Percentiles rank a stretch among this genome's conserved stretches.
Conservation (phyloP, 345 rosid species). For the Balakata baccata region DNA sequence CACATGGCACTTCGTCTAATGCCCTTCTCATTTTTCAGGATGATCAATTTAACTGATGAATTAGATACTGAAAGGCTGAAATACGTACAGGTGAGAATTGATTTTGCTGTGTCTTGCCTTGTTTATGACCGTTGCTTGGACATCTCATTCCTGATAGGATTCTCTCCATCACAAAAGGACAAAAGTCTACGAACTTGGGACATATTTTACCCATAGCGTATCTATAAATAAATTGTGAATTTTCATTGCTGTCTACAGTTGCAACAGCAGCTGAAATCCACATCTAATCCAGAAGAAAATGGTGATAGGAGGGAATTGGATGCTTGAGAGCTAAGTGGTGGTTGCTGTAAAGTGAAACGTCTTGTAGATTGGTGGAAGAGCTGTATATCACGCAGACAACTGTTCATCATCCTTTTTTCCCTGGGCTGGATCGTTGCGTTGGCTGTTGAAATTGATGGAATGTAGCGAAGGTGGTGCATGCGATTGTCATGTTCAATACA, state of each 20-base stretch:
- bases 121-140: neutral
- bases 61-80: slow-evolving; percentile 66
- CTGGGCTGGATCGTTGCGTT: slow-evolving; percentile 1
- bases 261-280: slow-evolving; percentile 54
- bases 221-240: neutral
- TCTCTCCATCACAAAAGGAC: too few species aligned
- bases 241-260: slow-evolving; percentile 43
- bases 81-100: slow-evolving; percentile 47
- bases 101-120: neutral
- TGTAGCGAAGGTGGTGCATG: neutral
- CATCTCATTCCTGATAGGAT: neutral
- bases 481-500: slow-evolving; percentile 14
- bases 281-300: slow-evolving; percentile 48
- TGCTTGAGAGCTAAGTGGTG: slow-evolving; percentile 23
- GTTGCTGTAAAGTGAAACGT: slow-evolving; percentile 21
- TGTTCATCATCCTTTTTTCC: slow-evolving; percentile 18
- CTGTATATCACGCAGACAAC: slow-evolving; percentile 27
- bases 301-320: slow-evolving; percentile 43
- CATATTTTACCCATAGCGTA: neutral
- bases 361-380: slow-evolving; percentile 30
- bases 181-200: neutral
- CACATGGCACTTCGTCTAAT: slow-evolving; percentile 14
- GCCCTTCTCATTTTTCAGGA: slow-evolving; percentile 43
- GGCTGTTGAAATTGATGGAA: slow-evolving; percentile 1
- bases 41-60: slow-evolving; percentile 67